phyloP scores from a whole-genome alignment of 768 basidiomycete genomes.

The Rhizopogon vesiculosus region DNA sequence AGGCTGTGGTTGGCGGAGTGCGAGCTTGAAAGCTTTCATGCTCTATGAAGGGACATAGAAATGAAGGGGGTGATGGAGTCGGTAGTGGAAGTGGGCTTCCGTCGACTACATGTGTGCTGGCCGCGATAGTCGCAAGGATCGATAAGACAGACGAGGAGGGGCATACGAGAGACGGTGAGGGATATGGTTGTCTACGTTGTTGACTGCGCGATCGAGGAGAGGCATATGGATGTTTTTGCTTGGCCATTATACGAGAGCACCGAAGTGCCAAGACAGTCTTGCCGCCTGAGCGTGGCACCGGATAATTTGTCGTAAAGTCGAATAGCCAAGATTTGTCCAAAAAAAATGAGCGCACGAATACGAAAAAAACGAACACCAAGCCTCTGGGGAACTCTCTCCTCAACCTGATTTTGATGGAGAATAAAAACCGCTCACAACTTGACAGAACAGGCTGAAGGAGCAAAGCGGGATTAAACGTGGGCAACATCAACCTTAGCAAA shows the following conservation, averaged over 20 bases:
- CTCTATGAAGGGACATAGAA: slow-evolving; percentile 53
- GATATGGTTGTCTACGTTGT: slow-evolving; percentile 13
- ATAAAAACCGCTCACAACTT: not conserved
- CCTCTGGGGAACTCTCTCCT: not conserved
- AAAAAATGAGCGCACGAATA: slow-evolving; percentile 6
- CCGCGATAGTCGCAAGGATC: slow-evolving; percentile 51
- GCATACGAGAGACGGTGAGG: slow-evolving; percentile 13
- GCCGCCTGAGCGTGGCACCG: slow-evolving; percentile 26
- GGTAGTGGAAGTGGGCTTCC: slow-evolving; percentile 38
- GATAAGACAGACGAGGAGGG: slow-evolving; percentile 53
- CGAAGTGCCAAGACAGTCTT: slow-evolving; percentile 34
- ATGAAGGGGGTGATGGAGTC: slow-evolving; percentile 40
- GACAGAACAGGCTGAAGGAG: not conserved
- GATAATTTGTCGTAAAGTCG: slow-evolving; percentile 4
- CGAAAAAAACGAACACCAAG: not conserved
- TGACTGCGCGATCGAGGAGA: not conserved
- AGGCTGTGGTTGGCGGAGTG: not conserved
- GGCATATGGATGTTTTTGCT: slow-evolving; percentile 39
- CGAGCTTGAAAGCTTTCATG: slow-evolving; percentile 8
- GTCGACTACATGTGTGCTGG: slow-evolving; percentile 40
- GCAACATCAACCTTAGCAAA: slow-evolving; percentile 5
- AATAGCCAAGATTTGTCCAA: slow-evolving; percentile 11
- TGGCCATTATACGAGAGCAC: slow-evolving; percentile 45
- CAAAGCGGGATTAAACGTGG: slow-evolving; percentile 6
- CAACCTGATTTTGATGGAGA: not conserved